Base-by-base conservation (phyloP, 2,329 filamentous ascomycete species). In the Colletotrichum falcatum region DNA sequence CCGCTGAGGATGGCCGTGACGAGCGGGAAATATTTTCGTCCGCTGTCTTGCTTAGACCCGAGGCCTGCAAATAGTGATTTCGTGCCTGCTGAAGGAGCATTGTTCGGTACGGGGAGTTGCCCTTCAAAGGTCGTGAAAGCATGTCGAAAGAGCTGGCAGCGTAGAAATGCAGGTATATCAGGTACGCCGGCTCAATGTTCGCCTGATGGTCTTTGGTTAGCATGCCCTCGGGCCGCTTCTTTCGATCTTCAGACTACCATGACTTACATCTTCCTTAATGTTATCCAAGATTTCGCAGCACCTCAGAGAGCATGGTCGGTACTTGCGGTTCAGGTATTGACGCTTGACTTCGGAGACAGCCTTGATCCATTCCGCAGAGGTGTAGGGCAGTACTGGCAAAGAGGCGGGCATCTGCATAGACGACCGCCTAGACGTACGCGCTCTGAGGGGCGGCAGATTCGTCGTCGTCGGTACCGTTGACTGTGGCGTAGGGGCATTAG, bases 111-210 rank as follows among this genome's bases (percentile, higher is more conserved):
- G 82, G 77, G 0, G 85, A 85, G 2, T 81, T 82, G 14, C 81
- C 78, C 20, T 83, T 82, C 9, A 88, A 79, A 44, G 83, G 81
- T 35, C 84, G 82, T 1, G 87, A 87, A 73, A 87, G 87, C 80
- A 86, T 85, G 74, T 90, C 88, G 51, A 88, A 82, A 18, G 88
- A 86, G n/a, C 83, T 85, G 26, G 88, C 88, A n/a, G 87, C 88
- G 72, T 89, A 90, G 76, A 90, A 89, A 76, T 88, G 84, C 7
- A 90, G 81, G 71, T 88, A 89, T 73, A 90, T 86, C 42, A 89
- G 80, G 74, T 89, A 86, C 8, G 86, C 80, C 2, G 87, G 85
- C 75, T 89, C 85, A 26, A 86, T 79, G 33, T 81, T 76, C 16
- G 80, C 80, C 76, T 78, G n/a, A 0, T 5, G 30, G 46, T 61